These are phyloP conservation scores for Malassezia slooffiae DNA, from an alignment of 1,284 basidiomycete genomes.

Conservation along the genomic window DNA sequence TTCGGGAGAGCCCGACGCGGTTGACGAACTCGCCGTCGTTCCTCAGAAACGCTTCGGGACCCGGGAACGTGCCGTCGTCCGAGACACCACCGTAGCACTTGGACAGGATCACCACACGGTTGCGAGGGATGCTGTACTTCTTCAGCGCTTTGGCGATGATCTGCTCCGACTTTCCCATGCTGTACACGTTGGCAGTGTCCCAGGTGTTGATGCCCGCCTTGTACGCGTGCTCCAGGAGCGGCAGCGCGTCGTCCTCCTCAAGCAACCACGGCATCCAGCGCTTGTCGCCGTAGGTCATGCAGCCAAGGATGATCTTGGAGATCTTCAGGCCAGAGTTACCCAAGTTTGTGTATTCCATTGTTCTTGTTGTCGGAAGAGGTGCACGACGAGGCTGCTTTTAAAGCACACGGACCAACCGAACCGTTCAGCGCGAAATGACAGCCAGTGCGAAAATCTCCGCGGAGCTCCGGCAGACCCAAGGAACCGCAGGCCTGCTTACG, in stretches of 20 bases:
- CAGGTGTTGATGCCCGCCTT: constrained; percentile 58
- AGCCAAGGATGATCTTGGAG: constrained; percentile 52
- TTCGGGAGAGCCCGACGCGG: constrained; percentile 57
- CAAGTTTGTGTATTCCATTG: background rate
- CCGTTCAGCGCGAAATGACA: too few relatives aligned
- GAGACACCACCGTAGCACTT: constrained; percentile 52
- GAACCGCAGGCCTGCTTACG: too few relatives aligned
- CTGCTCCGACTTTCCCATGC: constrained; percentile 59
- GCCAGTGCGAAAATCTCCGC: too few relatives aligned
- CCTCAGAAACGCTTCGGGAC: too few relatives aligned
- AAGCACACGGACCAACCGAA: too few relatives aligned
- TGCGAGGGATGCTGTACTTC: constrained; percentile 60
- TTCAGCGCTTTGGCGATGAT: constrained; percentile 68
- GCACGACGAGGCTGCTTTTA: too few relatives aligned
- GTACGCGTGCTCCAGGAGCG: constrained; percentile 10
- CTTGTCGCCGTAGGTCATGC: constrained; percentile 51
- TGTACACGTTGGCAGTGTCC: constrained; percentile 60
- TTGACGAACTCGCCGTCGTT: constrained; percentile 47
- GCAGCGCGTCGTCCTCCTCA: constrained; percentile 51
- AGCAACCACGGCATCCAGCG: constrained; percentile 53
- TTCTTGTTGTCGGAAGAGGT: too few relatives aligned
- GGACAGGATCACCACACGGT: constrained; percentile 64
- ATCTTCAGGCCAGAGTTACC: constrained; percentile 13
- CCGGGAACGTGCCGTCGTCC: constrained; percentile 22
- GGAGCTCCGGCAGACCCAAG: too few relatives aligned